phyloP scores from a whole-genome alignment of 164 flowering plant genomes.

The Echeveria elegans region DNA sequence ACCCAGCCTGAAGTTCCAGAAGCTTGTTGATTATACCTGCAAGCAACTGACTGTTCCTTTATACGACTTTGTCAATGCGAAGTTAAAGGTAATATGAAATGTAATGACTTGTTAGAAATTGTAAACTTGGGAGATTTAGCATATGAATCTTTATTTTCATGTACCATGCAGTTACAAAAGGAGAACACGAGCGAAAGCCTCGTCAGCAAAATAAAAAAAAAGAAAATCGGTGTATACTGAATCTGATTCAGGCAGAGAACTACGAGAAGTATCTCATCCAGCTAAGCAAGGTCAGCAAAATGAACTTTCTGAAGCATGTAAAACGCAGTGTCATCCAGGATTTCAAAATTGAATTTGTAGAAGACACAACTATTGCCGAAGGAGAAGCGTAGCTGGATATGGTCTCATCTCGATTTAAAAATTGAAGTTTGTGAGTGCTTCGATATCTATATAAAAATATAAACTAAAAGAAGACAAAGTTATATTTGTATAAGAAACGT shows the following conservation, averaged over 20 bases:
- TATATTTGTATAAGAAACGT: too few species aligned
- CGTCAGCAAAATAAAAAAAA: slow-evolving; percentile 59
- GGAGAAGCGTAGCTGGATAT: too few species aligned
- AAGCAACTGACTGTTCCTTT: slow-evolving; percentile 63
- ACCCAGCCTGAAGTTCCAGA: slow-evolving; percentile 61
- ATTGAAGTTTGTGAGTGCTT: too few species aligned
- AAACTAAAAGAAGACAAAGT: too few species aligned
- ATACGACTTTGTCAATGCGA: slow-evolving; percentile 48
- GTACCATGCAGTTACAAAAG: slow-evolving; percentile 47
- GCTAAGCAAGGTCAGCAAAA: slow-evolving; percentile 68
- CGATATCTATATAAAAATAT: too few species aligned
- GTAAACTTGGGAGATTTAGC: neutral
- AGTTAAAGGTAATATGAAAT: slow-evolving; percentile 42
- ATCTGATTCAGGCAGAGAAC: slow-evolving; percentile 79
- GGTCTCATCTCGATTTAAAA: too few species aligned
- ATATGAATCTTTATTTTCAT: neutral
- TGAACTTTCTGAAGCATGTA: slow-evolving; percentile 66
- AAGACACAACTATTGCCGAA: too few species aligned
- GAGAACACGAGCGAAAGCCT: slow-evolving; percentile 39
- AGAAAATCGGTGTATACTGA: slow-evolving; percentile 76
- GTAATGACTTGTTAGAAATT: neutral
- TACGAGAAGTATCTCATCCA: slow-evolving; percentile 74
- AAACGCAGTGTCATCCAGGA: slow-evolving; percentile 79
- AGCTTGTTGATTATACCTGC: slow-evolving; percentile 76
- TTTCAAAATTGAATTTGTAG: slow-evolving; percentile 53